Base-by-base conservation (phyloP, 2,329 filamentous ascomycete genomes). In the Xylariaceae sp. region DNA sequence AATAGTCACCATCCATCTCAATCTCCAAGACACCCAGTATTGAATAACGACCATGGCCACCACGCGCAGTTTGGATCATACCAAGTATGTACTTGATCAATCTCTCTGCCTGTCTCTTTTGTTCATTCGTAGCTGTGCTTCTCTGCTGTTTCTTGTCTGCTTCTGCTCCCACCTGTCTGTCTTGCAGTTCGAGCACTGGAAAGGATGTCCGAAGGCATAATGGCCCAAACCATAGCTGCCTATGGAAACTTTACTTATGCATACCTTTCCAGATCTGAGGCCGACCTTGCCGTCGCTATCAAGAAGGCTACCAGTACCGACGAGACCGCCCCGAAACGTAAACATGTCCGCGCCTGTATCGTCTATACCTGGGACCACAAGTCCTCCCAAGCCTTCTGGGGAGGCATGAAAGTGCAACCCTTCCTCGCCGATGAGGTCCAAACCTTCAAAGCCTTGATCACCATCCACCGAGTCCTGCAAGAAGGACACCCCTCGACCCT, bases 331-430 rank as follows among this genome's bases (percentile, higher is more conserved):
- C 81, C 81, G 29, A 85, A 85, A 66, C 78, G 81, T 61, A 98
- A 98, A 72, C 93, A 98, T 86, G 93, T 98, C 47, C 88, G 93
- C 64, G 90, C 87, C 67, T 95, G 89, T 65, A 98, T 98, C 61
- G 92, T 98, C 37, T 97, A 97, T 69, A 97, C 92, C 48, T 98
- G 93, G 93, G 93, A 98, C 70, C 90, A 98, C 74, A 94, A 95
- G 73, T 95, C 86, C 55, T 95, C 91, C 34, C 78, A 83, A 64
- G 88, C 91, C 64, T 98, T 98, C 68, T 98, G 93, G 93, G 83
- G 88, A 46, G 92, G 91, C 65, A 94, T 98, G 79, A 98, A 98
- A 82, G 91, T 97, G 86, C 92, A 97, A 72, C 93, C 93, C n/a
- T 90, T 98, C 63, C 81, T 97, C 55, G 92, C 93, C 68, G 93